Conservation (phyloP, 2,329 filamentous ascomycete species). For the Aspergillus ochraceus region DNA sequence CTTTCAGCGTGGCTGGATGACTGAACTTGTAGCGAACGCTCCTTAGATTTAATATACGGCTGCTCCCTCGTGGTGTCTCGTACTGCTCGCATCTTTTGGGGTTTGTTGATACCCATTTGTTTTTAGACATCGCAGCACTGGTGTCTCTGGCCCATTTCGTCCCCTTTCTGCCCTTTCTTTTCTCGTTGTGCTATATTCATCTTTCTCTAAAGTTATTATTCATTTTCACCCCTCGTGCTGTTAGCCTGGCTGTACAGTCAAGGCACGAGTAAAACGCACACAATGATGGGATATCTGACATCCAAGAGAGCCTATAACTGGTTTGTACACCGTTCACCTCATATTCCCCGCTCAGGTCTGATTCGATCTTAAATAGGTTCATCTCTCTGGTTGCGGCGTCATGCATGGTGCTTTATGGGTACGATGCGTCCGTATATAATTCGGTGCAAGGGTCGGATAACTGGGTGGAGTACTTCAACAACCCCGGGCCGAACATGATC, state of each 20-base stretch:
- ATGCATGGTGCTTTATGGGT: constrained; percentile 74
- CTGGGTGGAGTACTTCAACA: constrained; percentile 65
- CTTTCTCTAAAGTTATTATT: no score
- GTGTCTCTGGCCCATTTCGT: background rate
- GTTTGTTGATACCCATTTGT: background rate
- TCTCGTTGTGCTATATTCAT: background rate
- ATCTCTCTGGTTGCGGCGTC: constrained; percentile 69
- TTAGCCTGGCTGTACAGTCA: background rate
- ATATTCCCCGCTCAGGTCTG: background rate
- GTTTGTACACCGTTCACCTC: constrained; percentile 12
- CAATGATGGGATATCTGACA: constrained; percentile 24
- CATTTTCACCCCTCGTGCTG: background rate
- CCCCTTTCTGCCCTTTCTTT: background rate
- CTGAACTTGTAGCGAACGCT: background rate
- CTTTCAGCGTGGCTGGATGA: constrained; percentile 5
- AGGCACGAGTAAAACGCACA: constrained; percentile 6
- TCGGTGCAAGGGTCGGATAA: constrained; percentile 67
- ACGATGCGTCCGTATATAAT: constrained; percentile 74
- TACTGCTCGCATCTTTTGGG: background rate
- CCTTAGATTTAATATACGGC: constrained; percentile 17
- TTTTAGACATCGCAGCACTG: background rate
- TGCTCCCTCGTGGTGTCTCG: constrained; percentile 7
- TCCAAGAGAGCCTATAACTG: constrained; percentile 35
- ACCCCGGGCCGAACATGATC: constrained; percentile 44
- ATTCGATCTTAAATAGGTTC: constrained; percentile 48